Conservation (phyloP, 306 rosid species). For the Rosa chinensis region DNA sequence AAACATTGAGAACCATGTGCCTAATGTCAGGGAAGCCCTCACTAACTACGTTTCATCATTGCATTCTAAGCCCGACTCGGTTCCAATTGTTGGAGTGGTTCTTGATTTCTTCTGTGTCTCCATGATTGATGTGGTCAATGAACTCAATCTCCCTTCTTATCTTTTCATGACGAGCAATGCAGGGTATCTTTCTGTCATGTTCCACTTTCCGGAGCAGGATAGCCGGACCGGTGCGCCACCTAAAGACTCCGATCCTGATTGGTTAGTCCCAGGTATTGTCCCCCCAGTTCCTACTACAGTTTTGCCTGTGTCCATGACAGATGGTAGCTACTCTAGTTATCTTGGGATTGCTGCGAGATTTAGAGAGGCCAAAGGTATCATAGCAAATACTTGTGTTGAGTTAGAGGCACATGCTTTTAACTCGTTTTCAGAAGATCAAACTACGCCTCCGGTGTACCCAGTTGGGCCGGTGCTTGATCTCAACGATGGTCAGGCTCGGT, state of each 20-base stretch:
- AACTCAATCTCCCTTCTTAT: slow-evolving; percentile 49
- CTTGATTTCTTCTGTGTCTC: slow-evolving; percentile 50
- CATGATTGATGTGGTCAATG: slow-evolving; percentile 49
- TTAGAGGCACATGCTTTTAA: slow-evolving; percentile 40
- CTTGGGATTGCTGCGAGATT: slow-evolving; percentile 38
- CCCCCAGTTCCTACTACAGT: slow-evolving; percentile 39
- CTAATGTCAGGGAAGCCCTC: slow-evolving; percentile 25
- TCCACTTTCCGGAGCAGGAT: slow-evolving; percentile 34
- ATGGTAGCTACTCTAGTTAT: slow-evolving; percentile 49
- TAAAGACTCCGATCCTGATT: slow-evolving; percentile 32
- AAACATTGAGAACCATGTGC: slow-evolving; percentile 29
- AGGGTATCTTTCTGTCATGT: slow-evolving; percentile 37
- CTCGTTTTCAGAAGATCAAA: slow-evolving; percentile 28
- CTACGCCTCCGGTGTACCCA: slow-evolving; percentile 49
- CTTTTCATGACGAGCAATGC: slow-evolving; percentile 42
- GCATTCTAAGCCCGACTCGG: slow-evolving; percentile 13
- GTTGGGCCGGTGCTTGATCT: slow-evolving; percentile 56
- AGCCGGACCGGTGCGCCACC: slow-evolving; percentile 25
- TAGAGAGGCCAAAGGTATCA: slow-evolving; percentile 50
- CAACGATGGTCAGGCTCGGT: slow-evolving; percentile 25
- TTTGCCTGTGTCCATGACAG: slow-evolving; percentile 37
- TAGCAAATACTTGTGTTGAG: slow-evolving; percentile 52
- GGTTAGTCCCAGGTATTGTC: slow-evolving; percentile 40
- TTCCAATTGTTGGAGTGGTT: slow-evolving; percentile 36
- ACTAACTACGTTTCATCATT: slow-evolving; percentile 28